Conservation (phyloP, 768 basidiomycete genomes). For the Lactarius tabidus region DNA sequence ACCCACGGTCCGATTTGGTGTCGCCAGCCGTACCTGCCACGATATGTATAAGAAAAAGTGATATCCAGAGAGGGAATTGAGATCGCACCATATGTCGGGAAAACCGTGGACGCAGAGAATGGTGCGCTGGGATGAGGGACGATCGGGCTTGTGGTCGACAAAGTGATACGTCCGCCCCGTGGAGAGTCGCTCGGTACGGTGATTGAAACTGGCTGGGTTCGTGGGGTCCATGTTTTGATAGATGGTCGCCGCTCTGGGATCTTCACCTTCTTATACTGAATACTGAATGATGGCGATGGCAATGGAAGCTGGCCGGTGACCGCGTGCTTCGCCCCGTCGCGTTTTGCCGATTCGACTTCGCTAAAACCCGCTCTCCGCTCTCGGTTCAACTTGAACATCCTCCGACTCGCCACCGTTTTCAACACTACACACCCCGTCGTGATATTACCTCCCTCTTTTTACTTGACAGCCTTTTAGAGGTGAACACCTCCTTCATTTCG, state of each 20-base stretch:
- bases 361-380: too few relatives aligned
- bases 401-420: too few relatives aligned
- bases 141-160: constrained; percentile 58
- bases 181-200: constrained; percentile 46
- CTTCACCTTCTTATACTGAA: too few relatives aligned
- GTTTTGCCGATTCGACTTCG: too few relatives aligned
- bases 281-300: too few relatives aligned
- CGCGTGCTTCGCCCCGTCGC: too few relatives aligned
- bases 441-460: too few relatives aligned
- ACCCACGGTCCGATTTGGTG: constrained; percentile 38
- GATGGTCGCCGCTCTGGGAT: neutral
- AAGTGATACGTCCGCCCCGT: constrained; percentile 68
- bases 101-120: constrained; percentile 79
- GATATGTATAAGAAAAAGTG: neutral
- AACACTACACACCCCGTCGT: too few relatives aligned
- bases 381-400: too few relatives aligned
- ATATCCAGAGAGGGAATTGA: neutral
- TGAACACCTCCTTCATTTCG: too few relatives aligned
- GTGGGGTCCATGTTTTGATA: constrained; percentile 33
- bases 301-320: too few relatives aligned
- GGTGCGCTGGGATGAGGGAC: constrained; percentile 44
- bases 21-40: constrained; percentile 37
- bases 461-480: too few relatives aligned
- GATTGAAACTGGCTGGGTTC: constrained; percentile 45
- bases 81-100: constrained; percentile 54